phyloP scores from a whole-genome alignment of 148 eudicot species.

The Camellia sinensis region DNA sequence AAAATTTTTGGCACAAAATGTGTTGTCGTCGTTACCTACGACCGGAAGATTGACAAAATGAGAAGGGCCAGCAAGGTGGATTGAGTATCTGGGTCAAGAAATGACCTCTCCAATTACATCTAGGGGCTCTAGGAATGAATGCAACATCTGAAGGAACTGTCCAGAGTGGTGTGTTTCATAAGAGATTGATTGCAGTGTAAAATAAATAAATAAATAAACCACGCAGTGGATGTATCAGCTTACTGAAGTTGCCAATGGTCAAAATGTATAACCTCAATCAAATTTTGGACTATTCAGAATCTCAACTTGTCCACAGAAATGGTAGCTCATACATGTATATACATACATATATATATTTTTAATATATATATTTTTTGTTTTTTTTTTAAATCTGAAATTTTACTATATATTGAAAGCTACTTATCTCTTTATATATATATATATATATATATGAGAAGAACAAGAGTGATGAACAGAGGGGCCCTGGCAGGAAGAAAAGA shows the following conservation, averaged over 20 bases:
- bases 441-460: too few relatives aligned
- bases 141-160: constrained; percentile 47
- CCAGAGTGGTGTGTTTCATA: constrained; percentile 55
- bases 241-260: constrained; percentile 89
- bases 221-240: constrained; percentile 91
- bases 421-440: too few relatives aligned
- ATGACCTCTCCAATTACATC: constrained; percentile 40
- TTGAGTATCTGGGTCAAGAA: constrained; percentile 48
- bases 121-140: constrained; percentile 38
- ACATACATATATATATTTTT: too few relatives aligned
- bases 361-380: too few relatives aligned
- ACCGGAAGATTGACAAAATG: constrained; percentile 46
- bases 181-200: constrained; percentile 47
- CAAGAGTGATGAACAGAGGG: too few relatives aligned
- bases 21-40: constrained; percentile 31
- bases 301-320: not conserved
- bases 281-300: constrained; percentile 85
- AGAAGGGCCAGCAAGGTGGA: constrained; percentile 57
- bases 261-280: constrained; percentile 93
- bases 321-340: too few relatives aligned
- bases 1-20: constrained; percentile 40
- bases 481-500: too few relatives aligned
- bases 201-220: constrained; percentile 3
- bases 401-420: too few relatives aligned
- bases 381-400: too few relatives aligned